These are phyloP conservation scores for Neodidymelliopsis sp. DNA, from an alignment of 2,329 filamentous ascomycete genomes.

Conservation along the genomic window DNA sequence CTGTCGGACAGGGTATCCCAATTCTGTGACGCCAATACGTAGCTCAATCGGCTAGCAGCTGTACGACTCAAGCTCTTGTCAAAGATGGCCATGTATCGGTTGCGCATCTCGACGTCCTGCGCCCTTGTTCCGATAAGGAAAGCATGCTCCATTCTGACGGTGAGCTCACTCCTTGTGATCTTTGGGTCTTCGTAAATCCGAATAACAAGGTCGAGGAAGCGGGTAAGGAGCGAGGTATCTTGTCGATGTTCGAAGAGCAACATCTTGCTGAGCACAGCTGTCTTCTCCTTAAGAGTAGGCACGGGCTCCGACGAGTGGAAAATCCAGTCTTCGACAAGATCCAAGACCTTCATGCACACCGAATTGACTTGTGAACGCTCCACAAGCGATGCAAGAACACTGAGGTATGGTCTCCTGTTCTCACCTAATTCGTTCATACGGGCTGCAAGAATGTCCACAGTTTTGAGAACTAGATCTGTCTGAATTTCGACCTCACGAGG, in stretches of 20 bases:
- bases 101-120: constrained; percentile 94
- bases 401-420: constrained; percentile 89
- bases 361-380: constrained; percentile 90
- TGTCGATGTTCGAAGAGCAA: constrained; percentile 86
- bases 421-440: constrained; percentile 94
- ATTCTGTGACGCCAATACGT: constrained; percentile 90
- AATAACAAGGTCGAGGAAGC: constrained; percentile 95
- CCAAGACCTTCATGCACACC: constrained; percentile 89
- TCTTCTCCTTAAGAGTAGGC: constrained; percentile 98
- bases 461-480: constrained; percentile 90
- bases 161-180: constrained; percentile 92
- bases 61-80: constrained; percentile 94
- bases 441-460: constrained; percentile 88
- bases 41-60: constrained; percentile 85
- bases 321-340: constrained; percentile 95
- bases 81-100: constrained; percentile 95
- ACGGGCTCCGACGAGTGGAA: constrained; percentile 95
- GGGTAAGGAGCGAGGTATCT: constrained; percentile 85
- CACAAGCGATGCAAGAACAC: constrained; percentile 90
- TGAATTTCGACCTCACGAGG: constrained; percentile 86
- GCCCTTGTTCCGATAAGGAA: constrained; percentile 95
- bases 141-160: constrained; percentile 95
- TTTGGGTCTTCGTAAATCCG: constrained; percentile 98
- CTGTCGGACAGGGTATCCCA: constrained; percentile 96
- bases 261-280: constrained; percentile 99